Evolutionary conservation across 176 grass and related monocot genomes (phyloP).

Genomic region (Urochloa ruziziensis): DNA sequence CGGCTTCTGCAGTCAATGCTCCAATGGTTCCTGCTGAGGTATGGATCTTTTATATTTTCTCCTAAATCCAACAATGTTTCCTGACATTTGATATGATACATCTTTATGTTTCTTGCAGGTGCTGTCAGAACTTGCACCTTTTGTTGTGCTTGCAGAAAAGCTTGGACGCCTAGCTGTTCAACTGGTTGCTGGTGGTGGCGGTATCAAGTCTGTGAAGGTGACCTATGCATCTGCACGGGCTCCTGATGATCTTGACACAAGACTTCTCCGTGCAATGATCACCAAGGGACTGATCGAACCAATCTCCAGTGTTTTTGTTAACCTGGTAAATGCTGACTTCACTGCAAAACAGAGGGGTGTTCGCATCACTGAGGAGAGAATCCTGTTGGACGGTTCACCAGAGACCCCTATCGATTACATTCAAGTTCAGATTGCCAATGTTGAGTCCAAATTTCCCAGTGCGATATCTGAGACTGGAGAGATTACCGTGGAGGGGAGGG

Average conservation of each 20-base stretch:
- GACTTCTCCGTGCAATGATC: conserved; percentile 89
- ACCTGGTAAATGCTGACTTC: conserved; percentile 89
- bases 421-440: conserved; percentile 72
- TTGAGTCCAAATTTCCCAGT: conserved; percentile 76
- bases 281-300: conserved; percentile 89
- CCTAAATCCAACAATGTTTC: neutral
- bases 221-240: conserved; percentile 70
- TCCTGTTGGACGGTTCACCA: conserved; percentile 65
- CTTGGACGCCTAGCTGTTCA: conserved; percentile 83
- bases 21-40: conserved; percentile 93
- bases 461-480: conserved; percentile 55
- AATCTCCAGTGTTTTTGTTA: conserved; percentile 77
- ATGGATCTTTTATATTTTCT: neutral
- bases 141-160: conserved; percentile 74
- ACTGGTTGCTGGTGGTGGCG: conserved; percentile 77
- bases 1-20: conserved; percentile 84
- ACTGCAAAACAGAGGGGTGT: conserved; percentile 79
- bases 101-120: conserved; percentile 43
- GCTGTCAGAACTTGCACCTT: conserved; percentile 83
- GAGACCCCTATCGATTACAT: conserved; percentile 76
- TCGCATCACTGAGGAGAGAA: conserved; percentile 69
- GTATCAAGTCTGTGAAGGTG: conserved; percentile 89
- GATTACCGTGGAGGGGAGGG: conserved; percentile 63
- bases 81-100: neutral
- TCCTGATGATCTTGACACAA: conserved; percentile 85